Base-by-base conservation (phyloP, 352 stramenopile species). In the Phytophthora citricola region DNA sequence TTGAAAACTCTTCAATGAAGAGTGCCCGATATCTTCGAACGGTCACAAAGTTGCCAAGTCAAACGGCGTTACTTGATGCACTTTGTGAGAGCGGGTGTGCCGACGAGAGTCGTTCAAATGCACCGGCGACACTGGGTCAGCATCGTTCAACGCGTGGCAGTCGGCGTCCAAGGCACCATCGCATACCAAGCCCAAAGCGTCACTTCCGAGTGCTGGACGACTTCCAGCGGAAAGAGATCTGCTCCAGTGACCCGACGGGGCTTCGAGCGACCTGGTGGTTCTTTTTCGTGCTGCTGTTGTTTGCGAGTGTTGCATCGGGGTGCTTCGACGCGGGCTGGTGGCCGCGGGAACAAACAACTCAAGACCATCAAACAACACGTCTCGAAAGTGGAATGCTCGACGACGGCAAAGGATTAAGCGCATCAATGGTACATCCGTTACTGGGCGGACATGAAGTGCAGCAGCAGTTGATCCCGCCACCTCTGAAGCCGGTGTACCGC, bases 181-280 rank as follows among this genome's bases (percentile, higher is more conserved):
- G 62, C 22, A 43, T 69, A 34, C 14, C 59, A 52, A 6, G 49
- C 40, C 29, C 56, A 54, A 54, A 62, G 40, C 12, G 61, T 65
- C 8, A 4, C 39, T 40, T 80, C 68, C 39, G 80, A 92, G 45
- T 92, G 84, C 72, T 91, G 84, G 84, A 73, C 56, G 31, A 73
- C 73, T 41, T 72, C 64, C 46, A 79, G 89, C 40, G 84, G 81
- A 50, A 75, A 10, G 73, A 86, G 58, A 75, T 92, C 61, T 92
- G 84, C 48, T 67, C 75, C 8, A 52, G 73, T 3, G 84, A 92
- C 15, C 69, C 73, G 10, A 51, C 73, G 6, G 78, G 72, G 9
- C 81, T 81, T 67, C 57, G 82, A 47, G 64, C 73, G 26, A 63
- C 79, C 38, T 90, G 80, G 78, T 92, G 84, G 84, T 79, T 91